Evolutionary conservation across 768 basidiomycete species (phyloP), one percentile per base, ranked within the genome.

Genomic region (Psilocybe subaeruginosa): DNA sequence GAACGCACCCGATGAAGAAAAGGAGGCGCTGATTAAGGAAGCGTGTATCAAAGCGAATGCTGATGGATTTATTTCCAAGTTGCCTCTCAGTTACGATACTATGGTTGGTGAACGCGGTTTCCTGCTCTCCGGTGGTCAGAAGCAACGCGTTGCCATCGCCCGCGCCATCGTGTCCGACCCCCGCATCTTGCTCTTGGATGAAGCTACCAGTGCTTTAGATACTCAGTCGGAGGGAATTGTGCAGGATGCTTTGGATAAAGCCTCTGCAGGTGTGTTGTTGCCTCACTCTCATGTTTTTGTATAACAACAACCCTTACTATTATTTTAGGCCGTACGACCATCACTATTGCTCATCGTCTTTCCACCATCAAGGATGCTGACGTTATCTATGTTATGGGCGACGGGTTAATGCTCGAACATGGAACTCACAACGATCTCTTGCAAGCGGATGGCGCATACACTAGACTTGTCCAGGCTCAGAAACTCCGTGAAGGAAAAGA

Each of bases 11-110:
- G 86, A 88, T 14, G 92, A 91, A 58, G 88, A 92, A 68, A 90
- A 93, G 74, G 83, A 90, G 58, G 80, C 79, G 41, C 73, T 95
- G 17, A 84, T 96, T 76, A 90, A 91, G 75, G 87, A 92, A 54
- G 94, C 94, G 1, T 93, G 91, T 65, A 76, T 93, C 75, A 93
- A 94, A 71, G 88, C 94, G 2, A 96, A 96, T 67, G 93, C 93
- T 0, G 90, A 96, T 65, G 89, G 88, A n/a, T 96, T 95, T 73
- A 88, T 96, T 64, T 79, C 78, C 60, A 92, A 92, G 68, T 76
- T 96, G 4, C 92, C 94, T 0, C 72, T 86, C 16, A 91, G 92
- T 1, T 96, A 95, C 68, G 89, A 94, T 41, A 96, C 93, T 8
- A 80, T 92, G 79, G 93, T 95, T 30, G 93, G 93, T 35, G 93